phyloP scores from a whole-genome alignment of 1,284 basidiomycete species.

The Trichosporon coremiiforme region DNA sequence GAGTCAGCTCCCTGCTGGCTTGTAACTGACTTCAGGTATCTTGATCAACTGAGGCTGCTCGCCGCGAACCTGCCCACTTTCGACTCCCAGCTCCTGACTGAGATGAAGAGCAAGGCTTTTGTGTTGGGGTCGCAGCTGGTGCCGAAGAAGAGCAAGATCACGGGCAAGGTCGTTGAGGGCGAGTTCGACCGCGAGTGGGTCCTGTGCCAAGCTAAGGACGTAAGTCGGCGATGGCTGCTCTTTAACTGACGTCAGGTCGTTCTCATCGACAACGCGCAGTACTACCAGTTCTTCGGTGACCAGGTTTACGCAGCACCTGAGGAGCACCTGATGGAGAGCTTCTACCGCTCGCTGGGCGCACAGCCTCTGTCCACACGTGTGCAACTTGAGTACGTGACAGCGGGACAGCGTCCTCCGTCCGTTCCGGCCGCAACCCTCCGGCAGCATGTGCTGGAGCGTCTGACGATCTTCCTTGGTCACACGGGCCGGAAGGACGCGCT shows the following conservation, averaged over 20 bases:
- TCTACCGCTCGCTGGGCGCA: slow-evolving; percentile 61
- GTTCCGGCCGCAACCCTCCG: slow-evolving; percentile 38
- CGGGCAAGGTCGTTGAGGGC: slow-evolving; percentile 41
- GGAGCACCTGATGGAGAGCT: slow-evolving; percentile 51
- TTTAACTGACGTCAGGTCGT: slow-evolving; percentile 61
- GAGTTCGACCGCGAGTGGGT: slow-evolving; percentile 46
- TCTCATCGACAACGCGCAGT: slow-evolving; percentile 77
- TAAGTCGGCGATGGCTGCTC: slow-evolving; percentile 20
- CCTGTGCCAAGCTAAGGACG: slow-evolving; percentile 43
- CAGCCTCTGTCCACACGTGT: slow-evolving; percentile 71
- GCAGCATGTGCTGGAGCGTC: slow-evolving; percentile 74
- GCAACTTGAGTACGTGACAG: slow-evolving; percentile 68
- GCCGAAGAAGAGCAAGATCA: slow-evolving; percentile 49
- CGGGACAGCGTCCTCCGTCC: slow-evolving; percentile 32
- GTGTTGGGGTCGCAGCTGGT: slow-evolving; percentile 71
- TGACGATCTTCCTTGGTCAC: slow-evolving; percentile 90
- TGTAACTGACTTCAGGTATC: slow-evolving; percentile 62
- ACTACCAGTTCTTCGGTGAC: slow-evolving; percentile 74
- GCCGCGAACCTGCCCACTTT: slow-evolving; percentile 73
- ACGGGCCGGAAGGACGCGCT: slow-evolving; percentile 72
- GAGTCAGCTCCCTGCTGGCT: slow-evolving; percentile 11
- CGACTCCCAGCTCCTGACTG: slow-evolving; percentile 61
- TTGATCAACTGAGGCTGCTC: slow-evolving; percentile 80
- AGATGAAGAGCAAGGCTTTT: slow-evolving; percentile 72
- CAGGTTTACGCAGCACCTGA: slow-evolving; percentile 86